A percentile compares a stretch with the other conserved stretches of the same genome.
These are phyloP conservation scores for Pleurotus tuoliensis DNA, from an alignment of 768 basidiomycete species.

Conservation along the genomic window DNA sequence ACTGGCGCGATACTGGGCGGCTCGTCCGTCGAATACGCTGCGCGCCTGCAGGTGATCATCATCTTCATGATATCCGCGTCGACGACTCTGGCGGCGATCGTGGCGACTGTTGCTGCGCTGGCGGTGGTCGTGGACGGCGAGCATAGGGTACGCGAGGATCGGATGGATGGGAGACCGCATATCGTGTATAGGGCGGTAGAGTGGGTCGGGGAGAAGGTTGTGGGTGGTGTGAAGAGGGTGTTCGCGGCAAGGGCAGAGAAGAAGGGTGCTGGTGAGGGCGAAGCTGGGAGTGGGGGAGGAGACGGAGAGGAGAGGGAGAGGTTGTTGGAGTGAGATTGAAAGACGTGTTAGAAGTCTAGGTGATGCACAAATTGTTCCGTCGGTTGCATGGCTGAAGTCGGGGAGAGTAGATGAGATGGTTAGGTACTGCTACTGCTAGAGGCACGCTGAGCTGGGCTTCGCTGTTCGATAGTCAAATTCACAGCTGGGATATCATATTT, in stretches of 20 bases:
- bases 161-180: constrained; percentile 44
- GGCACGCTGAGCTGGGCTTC: too few species aligned
- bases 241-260: background rate
- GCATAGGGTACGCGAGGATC: constrained; percentile 59
- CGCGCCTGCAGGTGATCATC: constrained; percentile 86
- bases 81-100: constrained; percentile 66
- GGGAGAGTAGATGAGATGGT: too few species aligned
- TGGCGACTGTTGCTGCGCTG: constrained; percentile 58
- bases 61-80: constrained; percentile 90
- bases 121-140: constrained; percentile 63
- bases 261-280: background rate
- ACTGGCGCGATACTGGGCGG: constrained; percentile 89
- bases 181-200: constrained; percentile 18
- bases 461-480: too few species aligned
- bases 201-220: constrained; percentile 10
- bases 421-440: too few species aligned
- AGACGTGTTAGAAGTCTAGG: background rate
- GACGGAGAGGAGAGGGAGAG: background rate
- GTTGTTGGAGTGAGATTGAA: background rate
- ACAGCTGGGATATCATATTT: too few species aligned
- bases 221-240: background rate
- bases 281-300: background rate
- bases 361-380: too few species aligned
- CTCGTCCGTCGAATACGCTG: constrained; percentile 79
- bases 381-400: too few species aligned